phyloP scores from a whole-genome alignment of 106 monocot genomes.

The Hemerocallis citrina region DNA sequence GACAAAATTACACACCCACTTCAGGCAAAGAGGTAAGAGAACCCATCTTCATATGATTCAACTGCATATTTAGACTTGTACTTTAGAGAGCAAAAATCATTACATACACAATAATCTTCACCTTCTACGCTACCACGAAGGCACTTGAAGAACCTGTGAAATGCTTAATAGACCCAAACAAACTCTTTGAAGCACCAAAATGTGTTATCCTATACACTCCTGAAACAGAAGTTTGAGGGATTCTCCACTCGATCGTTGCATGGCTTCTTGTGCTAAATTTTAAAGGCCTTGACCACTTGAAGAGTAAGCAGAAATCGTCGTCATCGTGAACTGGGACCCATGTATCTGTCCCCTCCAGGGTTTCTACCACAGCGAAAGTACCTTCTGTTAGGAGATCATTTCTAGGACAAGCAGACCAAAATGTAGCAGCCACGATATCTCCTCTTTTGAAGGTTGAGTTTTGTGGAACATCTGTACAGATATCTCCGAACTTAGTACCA shows the following conservation, averaged over 20 bases:
- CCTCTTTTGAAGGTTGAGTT: conserved; percentile 53
- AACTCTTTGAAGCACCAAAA: conserved; percentile 74
- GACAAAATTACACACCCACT: too few relatives aligned
- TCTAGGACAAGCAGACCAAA: conserved; percentile 86
- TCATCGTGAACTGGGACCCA: conserved; percentile 80
- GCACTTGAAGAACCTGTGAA: conserved; percentile 80
- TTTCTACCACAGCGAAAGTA: conserved; percentile 70
- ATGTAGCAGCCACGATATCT: conserved; percentile 51
- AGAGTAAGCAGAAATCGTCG: conserved; percentile 75
- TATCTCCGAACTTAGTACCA: conserved; percentile 58
- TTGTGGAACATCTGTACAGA: conserved; percentile 41
- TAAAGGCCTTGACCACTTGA: conserved; percentile 75
- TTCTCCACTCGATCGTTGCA: conserved; percentile 78
- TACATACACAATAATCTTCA: too few relatives aligned
- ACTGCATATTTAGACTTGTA: too few relatives aligned
- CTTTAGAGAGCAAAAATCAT: too few relatives aligned
- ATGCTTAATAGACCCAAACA: conserved; percentile 62
- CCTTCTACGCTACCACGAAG: conserved; percentile 37
- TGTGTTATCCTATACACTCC: conserved; percentile 81
- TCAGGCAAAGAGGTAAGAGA: too few relatives aligned
- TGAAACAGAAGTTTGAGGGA: conserved; percentile 36
- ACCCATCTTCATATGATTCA: too few relatives aligned
- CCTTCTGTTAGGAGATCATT: conserved; percentile 75
- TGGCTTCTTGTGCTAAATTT: conserved; percentile 56
- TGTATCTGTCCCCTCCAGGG: conserved; percentile 18